phyloP scores from a whole-genome alignment of 495 filamentous ascomycete genomes.

The Penicillium verhagenii region DNA sequence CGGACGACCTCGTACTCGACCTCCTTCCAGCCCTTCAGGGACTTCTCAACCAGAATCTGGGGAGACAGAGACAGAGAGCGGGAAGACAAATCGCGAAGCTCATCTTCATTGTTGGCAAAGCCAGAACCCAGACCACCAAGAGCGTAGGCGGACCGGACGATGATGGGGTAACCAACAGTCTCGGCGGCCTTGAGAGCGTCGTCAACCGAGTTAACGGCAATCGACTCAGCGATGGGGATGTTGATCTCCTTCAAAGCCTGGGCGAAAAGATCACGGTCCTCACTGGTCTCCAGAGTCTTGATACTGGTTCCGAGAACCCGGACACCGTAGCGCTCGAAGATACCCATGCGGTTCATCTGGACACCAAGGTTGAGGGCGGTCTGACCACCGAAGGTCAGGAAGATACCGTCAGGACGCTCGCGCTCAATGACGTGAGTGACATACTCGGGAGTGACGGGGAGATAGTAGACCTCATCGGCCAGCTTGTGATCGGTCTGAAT shows the following conservation, averaged over 20 bases:
- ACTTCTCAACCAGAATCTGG: constrained; percentile 97
- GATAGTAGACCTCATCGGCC: constrained; percentile 96
- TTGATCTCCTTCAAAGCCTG: constrained; percentile 91
- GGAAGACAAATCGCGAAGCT: constrained; percentile 88
- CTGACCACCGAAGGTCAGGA: constrained; percentile 95
- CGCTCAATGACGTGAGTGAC: constrained; percentile 94
- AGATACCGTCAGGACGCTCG: constrained; percentile 91
- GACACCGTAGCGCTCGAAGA: constrained; percentile 93
- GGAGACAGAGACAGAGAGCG: constrained; percentile 92
- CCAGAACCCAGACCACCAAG: constrained; percentile 94
- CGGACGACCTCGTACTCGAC: constrained; percentile 97
- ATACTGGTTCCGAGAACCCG: constrained; percentile 93
- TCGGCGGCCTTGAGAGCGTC: constrained; percentile 85
- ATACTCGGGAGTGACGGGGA: constrained; percentile 95
- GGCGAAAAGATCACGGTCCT: constrained; percentile 93
- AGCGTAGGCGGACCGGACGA: constrained; percentile 94
- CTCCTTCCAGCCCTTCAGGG: constrained; percentile 99
- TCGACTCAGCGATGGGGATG: constrained; percentile 94
- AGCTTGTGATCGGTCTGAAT: constrained; percentile 98
- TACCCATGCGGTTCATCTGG: constrained; percentile 93
- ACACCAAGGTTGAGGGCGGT: constrained; percentile 95
- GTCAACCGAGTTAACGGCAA: constrained; percentile 86
- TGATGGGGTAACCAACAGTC: constrained; percentile 91
- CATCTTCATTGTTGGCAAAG: constrained; percentile 92
- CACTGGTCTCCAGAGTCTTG: constrained; percentile 88